Conservation (phyloP, 1,139 yeast genomes). For the Blastobotrys elegans region DNA sequence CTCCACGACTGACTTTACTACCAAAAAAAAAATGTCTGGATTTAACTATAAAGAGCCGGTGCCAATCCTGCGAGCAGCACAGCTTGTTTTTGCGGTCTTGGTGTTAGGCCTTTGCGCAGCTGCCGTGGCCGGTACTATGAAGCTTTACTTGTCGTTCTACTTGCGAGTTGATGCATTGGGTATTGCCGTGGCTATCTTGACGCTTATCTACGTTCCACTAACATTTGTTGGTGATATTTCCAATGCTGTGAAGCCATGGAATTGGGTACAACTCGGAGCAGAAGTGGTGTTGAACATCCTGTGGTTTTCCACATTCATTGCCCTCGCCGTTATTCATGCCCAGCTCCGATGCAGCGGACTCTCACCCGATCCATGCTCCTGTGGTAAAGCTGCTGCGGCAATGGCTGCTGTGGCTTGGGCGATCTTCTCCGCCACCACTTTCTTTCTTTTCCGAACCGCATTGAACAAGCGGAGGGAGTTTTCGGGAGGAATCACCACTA, state of each 20-base stretch:
- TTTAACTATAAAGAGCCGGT: background rate
- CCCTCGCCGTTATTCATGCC: conserved; percentile 9
- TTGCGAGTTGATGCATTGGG: conserved; percentile 7
- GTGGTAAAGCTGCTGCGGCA: conserved; percentile 11
- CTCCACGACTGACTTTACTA: background rate
- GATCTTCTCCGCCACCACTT: background rate
- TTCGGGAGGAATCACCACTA: background rate
- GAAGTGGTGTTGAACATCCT: background rate
- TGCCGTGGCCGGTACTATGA: conserved; percentile 2
- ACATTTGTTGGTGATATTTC: conserved; percentile 3
- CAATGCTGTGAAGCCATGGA: background rate
- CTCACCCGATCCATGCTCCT: conserved; percentile 2
- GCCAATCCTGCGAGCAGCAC: background rate
- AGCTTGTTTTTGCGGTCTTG: conserved; percentile 1
- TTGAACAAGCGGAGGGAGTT: background rate
- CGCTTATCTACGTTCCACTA: conserved; percentile 2
- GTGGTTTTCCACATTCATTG: conserved; percentile 9
- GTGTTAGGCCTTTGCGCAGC: conserved; percentile 8
- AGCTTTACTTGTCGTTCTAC: background rate
- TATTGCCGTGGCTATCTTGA: background rate
- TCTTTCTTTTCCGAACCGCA: background rate
- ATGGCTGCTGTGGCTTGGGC: conserved; percentile 11
- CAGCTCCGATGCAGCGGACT: background rate
- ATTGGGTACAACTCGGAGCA: background rate
- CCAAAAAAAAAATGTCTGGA: background rate